phyloP scores from a whole-genome alignment of 2,329 filamentous ascomycete genomes.

The Lachnellula suecica region DNA sequence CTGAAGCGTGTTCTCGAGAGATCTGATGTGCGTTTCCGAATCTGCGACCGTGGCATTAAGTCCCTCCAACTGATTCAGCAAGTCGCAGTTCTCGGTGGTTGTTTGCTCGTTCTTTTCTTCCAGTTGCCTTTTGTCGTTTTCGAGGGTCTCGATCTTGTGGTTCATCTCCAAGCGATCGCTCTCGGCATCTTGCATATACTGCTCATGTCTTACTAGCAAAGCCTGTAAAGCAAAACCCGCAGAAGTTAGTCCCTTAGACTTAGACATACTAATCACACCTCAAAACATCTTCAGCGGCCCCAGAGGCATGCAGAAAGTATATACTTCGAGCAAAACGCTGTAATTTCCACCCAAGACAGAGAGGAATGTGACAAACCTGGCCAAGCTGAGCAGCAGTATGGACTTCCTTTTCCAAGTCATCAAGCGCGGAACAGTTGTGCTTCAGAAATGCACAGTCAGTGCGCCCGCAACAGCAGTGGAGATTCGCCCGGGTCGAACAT shows the following conservation, averaged over 20 bases:
- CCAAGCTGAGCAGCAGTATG: constrained; percentile 83
- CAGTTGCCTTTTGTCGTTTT: constrained; percentile 69
- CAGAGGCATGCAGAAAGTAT: background rate
- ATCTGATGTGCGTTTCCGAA: constrained; percentile 77
- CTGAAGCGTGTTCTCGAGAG: constrained; percentile 73
- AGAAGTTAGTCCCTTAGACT: constrained; percentile 59
- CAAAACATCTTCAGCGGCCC: background rate
- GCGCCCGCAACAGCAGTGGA: constrained; percentile 80
- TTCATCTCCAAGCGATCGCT: constrained; percentile 75
- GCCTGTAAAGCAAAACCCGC: constrained; percentile 80
- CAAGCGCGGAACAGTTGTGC: constrained; percentile 76
- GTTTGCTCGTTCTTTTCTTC: constrained; percentile 75
- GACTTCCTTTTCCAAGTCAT: constrained; percentile 84
- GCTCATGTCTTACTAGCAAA: constrained; percentile 86
- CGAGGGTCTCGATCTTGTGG: constrained; percentile 71
- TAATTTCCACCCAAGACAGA: constrained; percentile 18
- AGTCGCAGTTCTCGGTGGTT: constrained; percentile 77
- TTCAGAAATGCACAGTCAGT: constrained; percentile 75
- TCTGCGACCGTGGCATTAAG: constrained; percentile 78
- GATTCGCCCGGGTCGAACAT: constrained; percentile 18
- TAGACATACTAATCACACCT: constrained; percentile 6
- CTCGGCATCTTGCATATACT: constrained; percentile 90
- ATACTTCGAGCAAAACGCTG: background rate
- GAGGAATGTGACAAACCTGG: constrained; percentile 67
- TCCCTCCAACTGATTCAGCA: constrained; percentile 81